phyloP scores from a whole-genome alignment of 306 rosid species.

The Psophocarpus tetragonolobus region DNA sequence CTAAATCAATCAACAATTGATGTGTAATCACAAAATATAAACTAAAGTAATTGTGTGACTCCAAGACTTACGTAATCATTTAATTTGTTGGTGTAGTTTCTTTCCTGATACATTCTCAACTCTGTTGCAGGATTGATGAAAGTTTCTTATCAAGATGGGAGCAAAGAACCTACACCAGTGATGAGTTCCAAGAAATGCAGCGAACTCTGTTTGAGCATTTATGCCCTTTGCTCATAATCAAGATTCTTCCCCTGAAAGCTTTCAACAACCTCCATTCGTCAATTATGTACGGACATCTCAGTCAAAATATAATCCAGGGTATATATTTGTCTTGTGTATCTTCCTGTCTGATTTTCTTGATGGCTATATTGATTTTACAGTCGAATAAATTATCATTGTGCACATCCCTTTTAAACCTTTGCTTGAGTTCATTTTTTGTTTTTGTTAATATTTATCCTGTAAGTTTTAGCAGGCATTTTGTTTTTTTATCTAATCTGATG shows the following conservation, averaged over 20 bases:
- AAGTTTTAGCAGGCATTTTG: slow-evolving; percentile 13
- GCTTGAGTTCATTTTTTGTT: neutral
- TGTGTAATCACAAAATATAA: neutral
- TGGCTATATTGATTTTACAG: neutral
- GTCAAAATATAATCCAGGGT: slow-evolving; percentile 53
- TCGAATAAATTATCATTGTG: neutral
- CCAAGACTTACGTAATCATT: neutral
- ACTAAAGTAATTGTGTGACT: neutral
- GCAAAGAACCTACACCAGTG: slow-evolving; percentile 46
- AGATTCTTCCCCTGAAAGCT: slow-evolving; percentile 85
- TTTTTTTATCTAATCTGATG: neutral
- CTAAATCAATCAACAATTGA: neutral
- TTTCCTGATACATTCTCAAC: slow-evolving; percentile 27
- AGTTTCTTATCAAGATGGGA: slow-evolving; percentile 56
- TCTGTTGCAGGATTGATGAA: slow-evolving; percentile 56
- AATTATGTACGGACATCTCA: slow-evolving; percentile 59
- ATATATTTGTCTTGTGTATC: slow-evolving; percentile 30
- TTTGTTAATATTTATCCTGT: neutral
- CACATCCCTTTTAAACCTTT: neutral
- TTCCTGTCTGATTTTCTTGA: slow-evolving; percentile 21
- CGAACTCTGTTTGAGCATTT: slow-evolving; percentile 76
- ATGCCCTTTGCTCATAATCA: slow-evolving; percentile 81
- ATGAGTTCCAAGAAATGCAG: slow-evolving; percentile 60
- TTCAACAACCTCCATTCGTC: slow-evolving; percentile 69
- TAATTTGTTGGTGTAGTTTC: slow-evolving; percentile 21